Conservation (phyloP, 1,284 basidiomycete species). For the Sporisorium graminicola region DNA sequence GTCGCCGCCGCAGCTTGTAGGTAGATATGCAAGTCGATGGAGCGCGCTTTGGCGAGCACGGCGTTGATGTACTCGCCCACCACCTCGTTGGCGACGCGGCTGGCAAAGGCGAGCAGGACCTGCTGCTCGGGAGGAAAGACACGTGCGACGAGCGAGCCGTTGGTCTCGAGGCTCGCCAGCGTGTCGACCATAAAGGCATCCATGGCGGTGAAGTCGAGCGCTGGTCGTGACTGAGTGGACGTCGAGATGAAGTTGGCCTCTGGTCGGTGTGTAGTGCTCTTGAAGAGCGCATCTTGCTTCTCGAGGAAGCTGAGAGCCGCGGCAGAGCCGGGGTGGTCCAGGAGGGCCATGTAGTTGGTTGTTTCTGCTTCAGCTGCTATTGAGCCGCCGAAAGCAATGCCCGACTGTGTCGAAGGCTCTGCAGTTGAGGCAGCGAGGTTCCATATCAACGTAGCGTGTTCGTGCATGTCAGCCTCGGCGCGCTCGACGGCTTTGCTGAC, state of each 20-base stretch:
- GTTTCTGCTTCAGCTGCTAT: conserved; percentile 80
- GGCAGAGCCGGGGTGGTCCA: conserved; percentile 35
- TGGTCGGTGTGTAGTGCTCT: conserved; percentile 79
- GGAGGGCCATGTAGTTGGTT: conserved; percentile 80
- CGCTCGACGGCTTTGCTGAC: conserved; percentile 44
- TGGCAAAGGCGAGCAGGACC: conserved; percentile 81
- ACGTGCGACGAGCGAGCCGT: conserved; percentile 82
- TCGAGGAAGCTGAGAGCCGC: conserved; percentile 80
- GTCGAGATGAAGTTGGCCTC: conserved; percentile 75
- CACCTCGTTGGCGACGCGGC: conserved; percentile 81
- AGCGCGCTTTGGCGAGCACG: conserved; percentile 81
- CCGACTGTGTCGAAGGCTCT: background rate
- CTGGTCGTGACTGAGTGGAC: conserved; percentile 28
- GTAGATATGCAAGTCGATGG: conserved; percentile 80
- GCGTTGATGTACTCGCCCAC: conserved; percentile 82
- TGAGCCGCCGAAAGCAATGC: background rate
- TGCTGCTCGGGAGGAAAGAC: conserved; percentile 85
- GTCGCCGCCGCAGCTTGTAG: conserved; percentile 88
- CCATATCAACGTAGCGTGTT: conserved; percentile 42
- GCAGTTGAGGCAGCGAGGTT: conserved; percentile 28
- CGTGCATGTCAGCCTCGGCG: conserved; percentile 40
- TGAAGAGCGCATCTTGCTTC: conserved; percentile 92
- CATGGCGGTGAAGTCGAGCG: conserved; percentile 90
- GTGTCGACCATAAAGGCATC: conserved; percentile 85
- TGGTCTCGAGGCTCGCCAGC: conserved; percentile 76